Base-by-base conservation (phyloP, 2,329 filamentous ascomycete species). In the Fonsecaea monophora region DNA sequence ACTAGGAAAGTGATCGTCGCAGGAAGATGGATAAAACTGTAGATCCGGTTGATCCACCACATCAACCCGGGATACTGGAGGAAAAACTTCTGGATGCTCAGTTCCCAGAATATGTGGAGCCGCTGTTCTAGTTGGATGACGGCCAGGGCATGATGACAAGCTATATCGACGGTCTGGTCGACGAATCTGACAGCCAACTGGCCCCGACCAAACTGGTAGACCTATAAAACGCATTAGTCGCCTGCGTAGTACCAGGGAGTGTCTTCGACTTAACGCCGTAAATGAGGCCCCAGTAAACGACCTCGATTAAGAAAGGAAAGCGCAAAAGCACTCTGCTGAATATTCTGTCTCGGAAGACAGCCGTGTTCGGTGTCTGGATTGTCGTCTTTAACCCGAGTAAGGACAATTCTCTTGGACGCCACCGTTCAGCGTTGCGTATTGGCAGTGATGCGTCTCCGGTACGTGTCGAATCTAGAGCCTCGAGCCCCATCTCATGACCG, bases 261-360 rank as follows among this genome's bases (percentile, higher is more conserved):
- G 58, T 74, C 75, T 2, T 6, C 48, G 9, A 50, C 54, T 48
- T 9, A n/a, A 67, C 48, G 18, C 62, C 57, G 74, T 85, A 90
- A 8, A 92, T 78, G 5, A 89, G 74, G 7, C 72, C 85, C 90
- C 90, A 92, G 82, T 87, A 92, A 53, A 92, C 87, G 69, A 89
- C 82, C 18, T 89, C 88, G 25, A 92, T 89, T 70, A 92, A 80
- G 75, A 91, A 84, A 1, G 90, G 90, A 74, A 83, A 89, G 2
- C 65, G 67, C 3, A 72, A 70, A 21, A 77, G 68, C 10, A 68
- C 45, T 25, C 48, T 59, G 56, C 57, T 65, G 50, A 58, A 48
- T 5, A 62, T 25, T 13, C 62, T 25, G 42, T 32, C 40, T 70
- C 84, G 82, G 73, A 88, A 89, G 5, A 85, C 78, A 48, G 79